Evolutionary conservation across 208 protist species (phyloP).

Genomic region (Perkinsela sp.): DNA sequence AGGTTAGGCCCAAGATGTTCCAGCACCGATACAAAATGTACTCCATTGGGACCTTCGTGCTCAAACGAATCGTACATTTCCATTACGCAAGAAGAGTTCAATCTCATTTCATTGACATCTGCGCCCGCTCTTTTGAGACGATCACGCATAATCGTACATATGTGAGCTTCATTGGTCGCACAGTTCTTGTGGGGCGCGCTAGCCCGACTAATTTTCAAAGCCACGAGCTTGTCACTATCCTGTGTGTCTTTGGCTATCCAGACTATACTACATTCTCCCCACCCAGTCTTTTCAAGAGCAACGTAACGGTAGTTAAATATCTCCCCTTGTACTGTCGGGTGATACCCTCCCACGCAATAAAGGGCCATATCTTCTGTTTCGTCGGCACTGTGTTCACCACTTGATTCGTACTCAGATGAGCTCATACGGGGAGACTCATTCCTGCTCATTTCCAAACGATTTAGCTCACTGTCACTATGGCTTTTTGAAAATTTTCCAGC

Average conservation of each 20-base stretch:
- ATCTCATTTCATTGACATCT: conserved; percentile 34
- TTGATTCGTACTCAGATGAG: too few species aligned
- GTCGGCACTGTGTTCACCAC: too few species aligned
- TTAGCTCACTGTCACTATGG: too few species aligned
- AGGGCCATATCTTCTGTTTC: background rate
- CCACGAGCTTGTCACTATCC: conserved; percentile 34
- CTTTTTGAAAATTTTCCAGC: too few species aligned
- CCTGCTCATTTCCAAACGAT: too few species aligned
- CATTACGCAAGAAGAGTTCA: conserved; percentile 24
- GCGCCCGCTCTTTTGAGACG: conserved; percentile 33
- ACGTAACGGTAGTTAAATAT: conserved; percentile 72
- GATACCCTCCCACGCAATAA: conserved; percentile 84
- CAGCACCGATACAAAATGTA: conserved; percentile 85
- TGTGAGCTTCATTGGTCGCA: background rate
- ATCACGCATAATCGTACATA: conserved; percentile 2
- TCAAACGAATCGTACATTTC: conserved; percentile 59
- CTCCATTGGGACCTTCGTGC: conserved; percentile 46
- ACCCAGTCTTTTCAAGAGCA: conserved; percentile 81
- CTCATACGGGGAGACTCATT: too few species aligned
- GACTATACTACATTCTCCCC: conserved; percentile 96
- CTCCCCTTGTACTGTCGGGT: conserved; percentile 71
- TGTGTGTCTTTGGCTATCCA: conserved; percentile 75
- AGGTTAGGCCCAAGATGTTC: conserved; percentile 82
- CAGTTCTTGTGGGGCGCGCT: background rate
- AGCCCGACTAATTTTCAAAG: conserved; percentile 12